Evolutionary conservation across 73 alveolate genomes (phyloP).

Genomic region (Durusdinium trenchii): DNA sequence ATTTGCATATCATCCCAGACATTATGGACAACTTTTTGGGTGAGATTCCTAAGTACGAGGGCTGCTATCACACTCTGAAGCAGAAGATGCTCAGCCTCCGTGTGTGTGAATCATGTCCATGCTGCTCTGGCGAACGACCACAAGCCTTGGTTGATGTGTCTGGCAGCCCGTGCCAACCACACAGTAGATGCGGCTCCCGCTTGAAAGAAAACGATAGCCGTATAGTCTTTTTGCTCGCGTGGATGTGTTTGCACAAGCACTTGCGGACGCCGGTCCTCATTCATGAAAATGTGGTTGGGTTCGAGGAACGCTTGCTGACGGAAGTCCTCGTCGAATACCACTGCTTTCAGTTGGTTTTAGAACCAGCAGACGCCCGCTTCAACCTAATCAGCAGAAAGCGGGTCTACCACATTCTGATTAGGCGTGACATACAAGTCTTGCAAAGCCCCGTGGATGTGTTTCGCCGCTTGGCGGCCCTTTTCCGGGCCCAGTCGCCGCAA

Average conservation of each 20-base stretch:
- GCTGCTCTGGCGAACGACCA: background rate
- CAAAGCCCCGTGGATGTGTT: background rate
- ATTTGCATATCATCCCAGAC: background rate
- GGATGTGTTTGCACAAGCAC: background rate
- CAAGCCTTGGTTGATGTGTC: background rate
- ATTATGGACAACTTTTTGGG: background rate
- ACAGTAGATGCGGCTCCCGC: background rate
- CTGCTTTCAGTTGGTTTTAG: background rate
- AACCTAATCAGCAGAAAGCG: background rate
- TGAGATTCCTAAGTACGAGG: background rate
- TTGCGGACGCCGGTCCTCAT: background rate
- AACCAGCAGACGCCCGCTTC: background rate
- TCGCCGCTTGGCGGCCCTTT: background rate
- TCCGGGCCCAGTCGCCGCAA: background rate
- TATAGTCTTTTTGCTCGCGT: background rate
- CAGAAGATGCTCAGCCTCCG: background rate
- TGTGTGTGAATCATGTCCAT: background rate
- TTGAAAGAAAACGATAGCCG: background rate
- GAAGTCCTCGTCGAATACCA: background rate
- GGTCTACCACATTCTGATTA: background rate
- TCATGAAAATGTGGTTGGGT: background rate
- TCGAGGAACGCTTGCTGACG: background rate
- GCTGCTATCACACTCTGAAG: background rate
- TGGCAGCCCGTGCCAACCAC: background rate
- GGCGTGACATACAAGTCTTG: background rate